These are phyloP conservation scores for Populus hybrid DNA, from an alignment of 441 rosid genomes.

Conservation along the genomic window DNA sequence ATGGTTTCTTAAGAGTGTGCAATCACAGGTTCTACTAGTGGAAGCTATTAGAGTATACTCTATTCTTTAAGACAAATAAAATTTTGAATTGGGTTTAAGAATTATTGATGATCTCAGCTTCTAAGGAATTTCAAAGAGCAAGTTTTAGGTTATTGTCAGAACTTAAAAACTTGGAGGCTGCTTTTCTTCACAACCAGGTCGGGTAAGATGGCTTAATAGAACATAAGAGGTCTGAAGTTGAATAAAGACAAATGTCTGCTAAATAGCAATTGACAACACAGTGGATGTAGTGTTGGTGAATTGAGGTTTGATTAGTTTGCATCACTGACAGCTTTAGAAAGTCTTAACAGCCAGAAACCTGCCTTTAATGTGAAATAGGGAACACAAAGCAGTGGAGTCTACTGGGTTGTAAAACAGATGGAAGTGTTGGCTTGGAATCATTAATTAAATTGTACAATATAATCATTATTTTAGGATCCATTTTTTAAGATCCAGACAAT, in stretches of 20 bases:
- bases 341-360: not conserved
- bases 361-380: not conserved
- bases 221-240: not conserved
- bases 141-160: not conserved
- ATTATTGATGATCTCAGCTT: not conserved
- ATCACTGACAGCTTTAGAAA: not conserved
- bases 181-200: not conserved
- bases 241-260: not conserved
- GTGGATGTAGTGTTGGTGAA: not conserved
- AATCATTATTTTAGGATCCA: not conserved
- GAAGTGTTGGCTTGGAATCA: not conserved
- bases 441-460: not conserved
- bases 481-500: not conserved
- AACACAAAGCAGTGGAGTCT: not conserved
- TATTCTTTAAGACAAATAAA: not conserved
- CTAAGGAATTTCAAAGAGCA: not conserved
- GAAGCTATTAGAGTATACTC: not conserved
- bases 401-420: not conserved
- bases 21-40: not conserved
- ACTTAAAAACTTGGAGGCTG: not conserved
- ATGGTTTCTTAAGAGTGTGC: not conserved
- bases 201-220: not conserved
- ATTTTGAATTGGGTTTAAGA: not conserved
- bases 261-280: not conserved
- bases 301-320: not conserved